These are phyloP conservation scores for Pluteus cervinus DNA, from an alignment of 768 basidiomycete species.

Conservation along the genomic window DNA sequence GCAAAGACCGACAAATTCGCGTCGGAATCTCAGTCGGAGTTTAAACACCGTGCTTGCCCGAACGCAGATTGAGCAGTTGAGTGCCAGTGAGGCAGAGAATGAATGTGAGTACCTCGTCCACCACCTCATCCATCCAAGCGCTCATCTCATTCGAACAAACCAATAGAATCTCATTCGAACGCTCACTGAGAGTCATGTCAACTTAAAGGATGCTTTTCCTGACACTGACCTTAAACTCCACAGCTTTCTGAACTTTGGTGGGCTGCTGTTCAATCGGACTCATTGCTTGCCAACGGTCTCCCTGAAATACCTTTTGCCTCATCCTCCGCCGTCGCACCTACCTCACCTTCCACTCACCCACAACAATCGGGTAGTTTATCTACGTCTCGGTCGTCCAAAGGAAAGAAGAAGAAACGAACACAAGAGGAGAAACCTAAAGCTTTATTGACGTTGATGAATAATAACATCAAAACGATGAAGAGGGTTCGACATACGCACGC, in stretches of 20 bases:
- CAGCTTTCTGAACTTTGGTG: constrained; percentile 65
- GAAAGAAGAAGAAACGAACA: constrained; percentile 10
- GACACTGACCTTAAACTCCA: constrained; percentile 71
- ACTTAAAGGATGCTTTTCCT: constrained; percentile 48
- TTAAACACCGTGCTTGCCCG: too few species aligned
- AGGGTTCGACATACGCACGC: constrained; percentile 68
- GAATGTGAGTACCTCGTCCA: too few species aligned
- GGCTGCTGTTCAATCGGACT: constrained; percentile 59
- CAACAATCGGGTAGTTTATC: too few species aligned
- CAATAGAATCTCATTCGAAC: constrained; percentile 91
- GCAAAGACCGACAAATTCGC: too few species aligned
- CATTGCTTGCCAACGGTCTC: constrained; percentile 57
- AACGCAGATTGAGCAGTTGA: too few species aligned
- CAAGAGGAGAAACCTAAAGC: constrained; percentile 33
- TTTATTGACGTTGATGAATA: constrained; percentile 66
- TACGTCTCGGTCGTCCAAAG: too few species aligned
- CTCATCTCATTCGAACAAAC: too few species aligned
- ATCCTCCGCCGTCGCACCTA: too few species aligned
- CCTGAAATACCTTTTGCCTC: constrained; percentile 45
- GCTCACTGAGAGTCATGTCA: constrained; percentile 71
- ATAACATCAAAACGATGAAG: constrained; percentile 70
- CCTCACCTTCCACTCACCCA: too few species aligned
- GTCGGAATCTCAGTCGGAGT: too few species aligned
- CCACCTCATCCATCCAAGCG: too few species aligned
- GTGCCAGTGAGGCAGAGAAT: too few species aligned